Evolutionary conservation across 768 basidiomycete genomes (phyloP).

Genomic region (Leccinum boreale): DNA sequence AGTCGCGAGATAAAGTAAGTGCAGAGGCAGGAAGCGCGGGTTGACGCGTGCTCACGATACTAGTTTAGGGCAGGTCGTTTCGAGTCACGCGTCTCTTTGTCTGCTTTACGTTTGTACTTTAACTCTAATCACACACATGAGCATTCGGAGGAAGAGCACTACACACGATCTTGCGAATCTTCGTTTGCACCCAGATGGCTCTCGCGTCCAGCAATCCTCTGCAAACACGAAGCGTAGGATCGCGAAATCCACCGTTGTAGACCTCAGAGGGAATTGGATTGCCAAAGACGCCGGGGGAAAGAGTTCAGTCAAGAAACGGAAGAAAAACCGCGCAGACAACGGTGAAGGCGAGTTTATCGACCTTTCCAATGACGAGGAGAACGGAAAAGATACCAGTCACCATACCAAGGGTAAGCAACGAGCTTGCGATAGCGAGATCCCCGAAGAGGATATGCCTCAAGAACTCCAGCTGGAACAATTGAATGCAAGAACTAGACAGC

Average conservation of each 20-base stretch:
- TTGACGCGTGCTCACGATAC: background rate
- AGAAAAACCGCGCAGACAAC: constrained; percentile 21
- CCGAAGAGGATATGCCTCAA: constrained; percentile 6
- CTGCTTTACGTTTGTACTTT: background rate
- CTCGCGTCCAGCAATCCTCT: constrained; percentile 50
- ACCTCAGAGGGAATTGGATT: constrained; percentile 60
- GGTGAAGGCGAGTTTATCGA: constrained; percentile 24
- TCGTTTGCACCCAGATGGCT: constrained; percentile 63
- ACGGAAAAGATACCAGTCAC: constrained; percentile 8
- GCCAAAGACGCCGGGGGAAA: constrained; percentile 63
- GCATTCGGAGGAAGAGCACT: constrained; percentile 42
- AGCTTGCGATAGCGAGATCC: constrained; percentile 11
- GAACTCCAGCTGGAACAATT: constrained; percentile 13
- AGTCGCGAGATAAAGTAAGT: background rate
- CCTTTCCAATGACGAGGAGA: constrained; percentile 20
- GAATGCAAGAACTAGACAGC: constrained; percentile 34
- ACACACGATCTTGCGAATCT: constrained; percentile 64
- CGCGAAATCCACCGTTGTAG: constrained; percentile 37
- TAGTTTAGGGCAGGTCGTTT: constrained; percentile 22
- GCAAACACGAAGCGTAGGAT: constrained; percentile 34
- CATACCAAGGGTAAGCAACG: constrained; percentile 27
- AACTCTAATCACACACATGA: constrained; percentile 17
- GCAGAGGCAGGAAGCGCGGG: constrained; percentile 9
- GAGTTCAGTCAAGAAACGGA: constrained; percentile 38
- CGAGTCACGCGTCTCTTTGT: constrained; percentile 6